phyloP scores from a whole-genome alignment of 73 alveolate genomes.

The Paramecium primaurelia region DNA sequence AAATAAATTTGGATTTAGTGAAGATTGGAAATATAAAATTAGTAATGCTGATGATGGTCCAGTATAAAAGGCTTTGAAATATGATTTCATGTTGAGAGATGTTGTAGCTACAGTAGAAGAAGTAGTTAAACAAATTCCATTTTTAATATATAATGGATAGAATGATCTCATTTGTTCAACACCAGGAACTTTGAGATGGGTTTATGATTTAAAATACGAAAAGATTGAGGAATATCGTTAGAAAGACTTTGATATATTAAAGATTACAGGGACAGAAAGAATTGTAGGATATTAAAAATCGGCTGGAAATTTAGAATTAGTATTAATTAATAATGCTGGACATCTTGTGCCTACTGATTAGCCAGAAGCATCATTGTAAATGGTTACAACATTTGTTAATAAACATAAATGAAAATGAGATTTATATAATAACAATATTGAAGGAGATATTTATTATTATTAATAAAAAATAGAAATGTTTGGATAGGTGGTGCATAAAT shows the following conservation, averaged over 20 bases:
- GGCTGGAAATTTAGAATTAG: constrained; percentile 26
- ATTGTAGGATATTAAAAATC: constrained; percentile 18
- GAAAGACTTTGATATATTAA: not conserved
- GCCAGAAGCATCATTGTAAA: constrained; percentile 36
- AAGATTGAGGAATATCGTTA: not conserved
- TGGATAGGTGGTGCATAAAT: constrained; percentile 61
- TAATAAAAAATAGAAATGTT: constrained; percentile 12
- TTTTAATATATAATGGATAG: constrained; percentile 47
- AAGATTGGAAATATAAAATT: not conserved
- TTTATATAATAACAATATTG: not conserved
- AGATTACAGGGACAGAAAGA: not conserved
- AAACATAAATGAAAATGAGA: not conserved
- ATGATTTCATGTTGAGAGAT: constrained; percentile 56
- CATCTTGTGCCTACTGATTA: constrained; percentile 55
- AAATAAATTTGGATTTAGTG: not conserved
- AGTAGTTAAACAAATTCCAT: not conserved
- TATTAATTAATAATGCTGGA: constrained; percentile 29
- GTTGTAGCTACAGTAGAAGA: constrained; percentile 11
- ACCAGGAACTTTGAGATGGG: constrained; percentile 52
- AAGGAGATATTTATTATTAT: not conserved
- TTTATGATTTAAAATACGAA: not conserved
- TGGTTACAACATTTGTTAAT: constrained; percentile 12
- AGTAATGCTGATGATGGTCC: constrained; percentile 15
- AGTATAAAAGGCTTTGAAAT: constrained; percentile 14
- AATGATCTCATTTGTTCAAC: constrained; percentile 39